Base-by-base conservation (phyloP, 208 protist species). In the Novymonas esmeraldas region DNA sequence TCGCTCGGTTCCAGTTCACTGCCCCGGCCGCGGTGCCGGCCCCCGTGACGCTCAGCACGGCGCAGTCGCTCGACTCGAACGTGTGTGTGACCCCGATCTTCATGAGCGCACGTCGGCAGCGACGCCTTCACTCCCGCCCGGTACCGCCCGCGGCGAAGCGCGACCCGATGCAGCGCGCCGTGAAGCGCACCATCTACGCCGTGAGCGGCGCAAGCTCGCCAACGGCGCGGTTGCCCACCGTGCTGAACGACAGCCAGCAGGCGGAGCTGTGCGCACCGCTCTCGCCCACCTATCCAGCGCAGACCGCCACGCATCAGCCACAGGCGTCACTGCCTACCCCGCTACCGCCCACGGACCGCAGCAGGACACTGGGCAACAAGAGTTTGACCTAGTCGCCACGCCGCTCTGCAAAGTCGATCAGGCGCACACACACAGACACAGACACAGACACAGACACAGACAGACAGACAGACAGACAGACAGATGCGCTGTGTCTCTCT, bases 161-260 rank as follows among this genome's bases (percentile, higher is more conserved):
- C 4, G 70, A 76, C 7, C 48, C 70, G 0, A 38, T 29, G n/a
- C 61, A 54, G 22, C 70, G 33, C 18, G 70, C 70, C 5, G 70
- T 76, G 56, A 76, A 76, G 70, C 61, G 70, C 26, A 76, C 50
- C 14, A 62, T 76, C 11, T 76, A 76, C 57, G 45, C 62, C 18
- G 44, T 52, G 49, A 38, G 41, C 68, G 3, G 1, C n/a, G 1
- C 29, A 29, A 41, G n/a, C 10, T 24, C 45, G 14, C 31, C 26
- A 42, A 1, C 38, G 6, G 7, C 1, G n/a, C 20, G 33, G 3
- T 1, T 31, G n/a, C 14, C 20, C 7, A 20, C 16, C 10, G 54
- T 10, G 0, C 34, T 59, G 6, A 7, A n/a, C 29, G 44, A 16
- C 11, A 26, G 9, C 29, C 34, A 4, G 3, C 9, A 20, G 1